Evolutionary conservation across 1,284 basidiomycete genomes (phyloP).

Genomic region (Chondrostereum purpureum): DNA sequence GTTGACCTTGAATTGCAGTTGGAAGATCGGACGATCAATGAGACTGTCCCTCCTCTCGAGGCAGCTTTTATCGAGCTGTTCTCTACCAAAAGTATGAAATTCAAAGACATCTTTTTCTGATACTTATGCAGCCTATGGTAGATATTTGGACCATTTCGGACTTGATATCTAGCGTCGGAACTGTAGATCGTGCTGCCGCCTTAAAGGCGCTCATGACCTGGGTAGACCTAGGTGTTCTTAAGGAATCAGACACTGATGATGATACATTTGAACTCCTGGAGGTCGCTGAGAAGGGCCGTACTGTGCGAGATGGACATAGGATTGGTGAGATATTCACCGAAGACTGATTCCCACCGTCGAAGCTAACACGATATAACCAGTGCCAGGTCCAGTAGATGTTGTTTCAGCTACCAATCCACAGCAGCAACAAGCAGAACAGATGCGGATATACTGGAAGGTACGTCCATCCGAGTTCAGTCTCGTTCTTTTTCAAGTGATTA

Average conservation of each 20-base stretch:
- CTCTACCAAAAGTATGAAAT: conserved; percentile 50
- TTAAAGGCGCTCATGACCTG: conserved; percentile 77
- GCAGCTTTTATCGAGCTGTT: conserved; percentile 88
- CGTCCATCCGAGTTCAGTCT: conserved; percentile 13
- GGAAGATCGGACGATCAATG: conserved; percentile 70
- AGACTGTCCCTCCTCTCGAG: conserved; percentile 79
- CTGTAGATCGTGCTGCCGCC: conserved; percentile 55
- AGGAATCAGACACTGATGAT: conserved; percentile 59
- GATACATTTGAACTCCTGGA: conserved; percentile 61
- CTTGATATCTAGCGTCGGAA: conserved; percentile 55
- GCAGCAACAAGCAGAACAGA: conserved; percentile 76
- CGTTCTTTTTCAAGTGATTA: conserved; percentile 11
- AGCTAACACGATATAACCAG: conserved; percentile 11
- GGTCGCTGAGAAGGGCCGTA: conserved; percentile 37
- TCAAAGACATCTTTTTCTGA: neutral
- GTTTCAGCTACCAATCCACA: conserved; percentile 52
- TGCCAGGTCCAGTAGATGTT: conserved; percentile 35
- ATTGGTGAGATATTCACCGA: conserved; percentile 22
- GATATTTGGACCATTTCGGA: conserved; percentile 67
- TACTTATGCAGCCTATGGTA: conserved; percentile 21
- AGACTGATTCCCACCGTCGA: conserved; percentile 4
- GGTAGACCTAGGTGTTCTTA: conserved; percentile 77
- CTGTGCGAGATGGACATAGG: conserved; percentile 20
- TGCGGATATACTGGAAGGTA: conserved; percentile 84
- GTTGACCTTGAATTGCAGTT: conserved; percentile 75